Conservation (phyloP, 345 rosid genomes). For the Eucalyptus sp. region DNA sequence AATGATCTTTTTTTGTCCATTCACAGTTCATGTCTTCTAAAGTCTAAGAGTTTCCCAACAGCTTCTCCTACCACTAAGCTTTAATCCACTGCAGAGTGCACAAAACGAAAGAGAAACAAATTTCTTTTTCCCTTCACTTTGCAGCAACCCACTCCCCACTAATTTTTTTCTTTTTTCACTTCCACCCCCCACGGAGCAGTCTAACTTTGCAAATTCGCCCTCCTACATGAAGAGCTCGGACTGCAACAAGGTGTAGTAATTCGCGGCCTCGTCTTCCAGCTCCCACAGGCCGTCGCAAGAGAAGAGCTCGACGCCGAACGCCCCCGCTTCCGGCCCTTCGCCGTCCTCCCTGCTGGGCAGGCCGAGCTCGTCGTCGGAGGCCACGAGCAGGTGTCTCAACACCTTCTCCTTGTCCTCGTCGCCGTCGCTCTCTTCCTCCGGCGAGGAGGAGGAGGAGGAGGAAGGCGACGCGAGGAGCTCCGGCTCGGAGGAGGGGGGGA, state of each 20-base stretch:
- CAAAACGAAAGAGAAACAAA: not conserved
- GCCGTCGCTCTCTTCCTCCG: not conserved
- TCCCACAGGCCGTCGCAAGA: not conserved
- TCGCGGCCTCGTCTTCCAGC: slow-evolving; percentile 6
- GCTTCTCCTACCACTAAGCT: not conserved
- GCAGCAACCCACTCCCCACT: not conserved
- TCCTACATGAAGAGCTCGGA: slow-evolving; percentile 4
- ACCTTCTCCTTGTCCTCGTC: slow-evolving; percentile 2
- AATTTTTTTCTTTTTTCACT: not conserved
- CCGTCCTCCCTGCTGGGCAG: not conserved
- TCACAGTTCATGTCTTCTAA: not conserved
- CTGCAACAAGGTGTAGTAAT: slow-evolving; percentile 2
- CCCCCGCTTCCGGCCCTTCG: not conserved
- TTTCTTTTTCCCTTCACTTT: not conserved
- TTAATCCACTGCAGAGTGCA: not conserved
- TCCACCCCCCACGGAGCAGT: not conserved
- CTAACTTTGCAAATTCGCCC: not conserved
- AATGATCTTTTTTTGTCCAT: not conserved
- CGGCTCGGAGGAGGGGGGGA: not conserved
- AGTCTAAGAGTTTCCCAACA: not conserved
- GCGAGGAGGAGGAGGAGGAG: not conserved
- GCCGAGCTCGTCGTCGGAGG: slow-evolving; percentile 15
- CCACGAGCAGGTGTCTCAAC: slow-evolving; percentile 4
- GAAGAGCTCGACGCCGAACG: not conserved
- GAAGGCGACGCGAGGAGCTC: not conserved